These are phyloP conservation scores for Entomortierella parvispora DNA, from an alignment of 192 early-diverging fungal species.

Conservation along the genomic window DNA sequence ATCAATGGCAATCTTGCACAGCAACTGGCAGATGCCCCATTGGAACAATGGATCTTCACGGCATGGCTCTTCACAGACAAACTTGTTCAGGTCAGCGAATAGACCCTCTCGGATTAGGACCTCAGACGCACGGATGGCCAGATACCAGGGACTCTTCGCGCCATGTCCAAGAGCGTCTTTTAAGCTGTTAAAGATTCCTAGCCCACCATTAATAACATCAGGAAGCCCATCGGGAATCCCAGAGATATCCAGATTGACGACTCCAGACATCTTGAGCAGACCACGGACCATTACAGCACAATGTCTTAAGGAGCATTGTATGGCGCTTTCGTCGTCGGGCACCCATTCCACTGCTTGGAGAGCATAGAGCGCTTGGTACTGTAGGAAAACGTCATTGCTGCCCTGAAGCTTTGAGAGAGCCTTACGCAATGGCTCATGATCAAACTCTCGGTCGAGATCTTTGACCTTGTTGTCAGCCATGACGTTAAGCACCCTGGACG, in stretches of 20 bases:
- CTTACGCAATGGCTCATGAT: not conserved
- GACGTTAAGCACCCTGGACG: not conserved
- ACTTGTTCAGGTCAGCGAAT: not conserved
- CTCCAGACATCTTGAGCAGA: not conserved
- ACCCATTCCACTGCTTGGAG: not conserved
- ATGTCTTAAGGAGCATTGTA: not conserved
- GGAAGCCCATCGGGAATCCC: not conserved
- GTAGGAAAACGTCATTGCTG: not conserved
- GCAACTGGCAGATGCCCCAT: not conserved
- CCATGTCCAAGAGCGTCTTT: not conserved
- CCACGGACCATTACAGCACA: not conserved
- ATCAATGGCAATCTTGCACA: not conserved
- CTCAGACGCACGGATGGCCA: not conserved
- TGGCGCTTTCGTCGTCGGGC: not conserved
- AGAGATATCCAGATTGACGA: not conserved
- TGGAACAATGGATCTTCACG: not conserved
- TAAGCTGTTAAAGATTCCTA: not conserved
- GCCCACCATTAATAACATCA: not conserved
- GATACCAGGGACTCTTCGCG: not conserved
- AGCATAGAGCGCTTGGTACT: not conserved
- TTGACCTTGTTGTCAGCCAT: not conserved
- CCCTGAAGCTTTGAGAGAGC: not conserved
- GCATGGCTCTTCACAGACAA: not conserved
- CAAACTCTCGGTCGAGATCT: not conserved
- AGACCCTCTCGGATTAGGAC: not conserved